Evolutionary conservation across 352 stramenopile genomes (phyloP).

Genomic region (Discostella stelligera): DNA sequence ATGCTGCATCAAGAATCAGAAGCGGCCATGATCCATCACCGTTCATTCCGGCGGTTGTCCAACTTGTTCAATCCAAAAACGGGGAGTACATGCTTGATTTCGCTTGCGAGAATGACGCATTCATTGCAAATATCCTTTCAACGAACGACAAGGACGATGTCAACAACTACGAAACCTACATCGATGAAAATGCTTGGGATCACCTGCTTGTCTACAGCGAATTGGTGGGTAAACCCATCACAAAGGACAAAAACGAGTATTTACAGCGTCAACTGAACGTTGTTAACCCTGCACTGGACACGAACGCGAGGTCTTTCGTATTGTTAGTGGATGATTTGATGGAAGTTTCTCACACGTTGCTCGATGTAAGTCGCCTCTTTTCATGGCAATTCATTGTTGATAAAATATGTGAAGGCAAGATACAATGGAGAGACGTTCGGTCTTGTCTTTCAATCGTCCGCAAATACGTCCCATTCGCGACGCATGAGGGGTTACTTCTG

Average conservation of each 20-base stretch:
- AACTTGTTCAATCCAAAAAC: neutral
- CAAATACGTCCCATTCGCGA: constrained; percentile 7
- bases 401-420: neutral
- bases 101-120: neutral
- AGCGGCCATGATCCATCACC: neutral
- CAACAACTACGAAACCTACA: constrained; percentile 4
- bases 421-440: constrained; percentile 26
- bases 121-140: neutral
- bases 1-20: neutral
- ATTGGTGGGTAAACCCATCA: constrained; percentile 6
- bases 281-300: neutral
- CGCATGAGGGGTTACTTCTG: constrained; percentile 10
- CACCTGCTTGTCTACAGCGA: constrained; percentile 5
- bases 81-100: constrained; percentile 29
- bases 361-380: constrained; percentile 10
- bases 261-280: neutral
- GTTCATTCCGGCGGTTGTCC: constrained; percentile 6
- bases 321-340: neutral
- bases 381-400: constrained; percentile 9
- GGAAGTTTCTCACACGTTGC: constrained; percentile 13
- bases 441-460: neutral
- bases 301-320: constrained; percentile 4
- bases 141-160: neutral
- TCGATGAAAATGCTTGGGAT: constrained; percentile 6
- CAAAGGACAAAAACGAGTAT: neutral